Base-by-base conservation (phyloP, 2,329 filamentous ascomycete species). In the Alternaria arbusti region DNA sequence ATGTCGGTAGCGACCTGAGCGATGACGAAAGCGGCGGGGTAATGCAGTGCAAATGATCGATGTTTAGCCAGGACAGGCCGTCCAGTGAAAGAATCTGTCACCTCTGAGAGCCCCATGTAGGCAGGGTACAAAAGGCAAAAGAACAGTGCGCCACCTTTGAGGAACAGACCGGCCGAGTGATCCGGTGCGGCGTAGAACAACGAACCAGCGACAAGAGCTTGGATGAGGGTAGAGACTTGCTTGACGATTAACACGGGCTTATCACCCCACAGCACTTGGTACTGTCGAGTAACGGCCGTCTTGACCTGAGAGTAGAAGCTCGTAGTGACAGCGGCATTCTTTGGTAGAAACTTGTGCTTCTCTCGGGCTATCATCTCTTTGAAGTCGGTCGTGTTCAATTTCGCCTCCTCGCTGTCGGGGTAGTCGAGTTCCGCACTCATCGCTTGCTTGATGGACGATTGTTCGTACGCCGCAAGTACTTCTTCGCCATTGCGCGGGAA, bases 11-110 rank as follows among this genome's bases (percentile, higher is more conserved):
- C 25, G 91, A 66, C 78, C 94, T 94, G 84, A 93, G 96, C 26
- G 86, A 81, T 68, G 93, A 84, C 6, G 86, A 82, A 72, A 91
- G 93, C 91, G 6, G 90, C 92, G 0, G 94, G 93, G 72, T 96
- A 92, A 73, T 96, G 96, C 22, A 97, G 85, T 17, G 93, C 93
- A 74, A 96, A 97, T 47, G 89, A 87, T 57, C 85, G 81, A 70
- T 97, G 94, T 76, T 97, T 97, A 72, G 96, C 92, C 58, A 97
- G 90, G 70, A 97, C 94, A 1, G 91, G 91, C 25, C 89, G 84
- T 23, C 88, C 88, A 15, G 78, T 81, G 69, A 90, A 91, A 0
- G 88, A 70, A 22, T 72, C 73, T 4, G 70, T 89, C 3, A 91
- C 89, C 75, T 92, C 90, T 1, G 88, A 85, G 82, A 91, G 87